Evolutionary conservation across 805 yeast species (phyloP).

Genomic region (Danielozyma ontarioensis): DNA sequence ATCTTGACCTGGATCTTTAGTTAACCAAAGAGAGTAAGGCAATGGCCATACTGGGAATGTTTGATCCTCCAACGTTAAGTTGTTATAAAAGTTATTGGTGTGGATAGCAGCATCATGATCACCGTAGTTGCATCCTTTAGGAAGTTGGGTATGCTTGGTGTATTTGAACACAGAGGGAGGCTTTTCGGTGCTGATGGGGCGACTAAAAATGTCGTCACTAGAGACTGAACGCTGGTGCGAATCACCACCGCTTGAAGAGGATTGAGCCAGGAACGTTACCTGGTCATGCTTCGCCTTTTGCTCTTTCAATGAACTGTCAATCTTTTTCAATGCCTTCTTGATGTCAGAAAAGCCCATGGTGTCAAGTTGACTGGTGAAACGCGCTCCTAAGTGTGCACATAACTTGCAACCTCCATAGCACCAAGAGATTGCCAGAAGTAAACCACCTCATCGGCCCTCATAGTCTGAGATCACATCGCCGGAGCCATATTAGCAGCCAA

Average conservation of each 20-base stretch:
- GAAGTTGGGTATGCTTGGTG: conserved; percentile 27
- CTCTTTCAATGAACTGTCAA: conserved; percentile 4
- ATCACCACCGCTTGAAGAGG: neutral
- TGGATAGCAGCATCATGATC: conserved; percentile 43
- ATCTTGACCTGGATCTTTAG: conserved; percentile 41
- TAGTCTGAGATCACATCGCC: no score
- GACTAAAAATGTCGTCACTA: conserved; percentile 30
- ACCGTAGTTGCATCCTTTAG: conserved; percentile 24
- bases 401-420: no score
- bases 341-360: conserved; percentile 23
- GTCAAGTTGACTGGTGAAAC: neutral
- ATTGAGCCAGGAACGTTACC: neutral
- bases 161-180: conserved; percentile 41
- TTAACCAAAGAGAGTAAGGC: conserved; percentile 72
- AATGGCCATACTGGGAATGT: conserved; percentile 74
- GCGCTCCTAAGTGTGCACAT: neutral
- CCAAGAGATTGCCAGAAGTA: no score
- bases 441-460: no score
- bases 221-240: neutral
- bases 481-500: no score
- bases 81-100: conserved; percentile 77
- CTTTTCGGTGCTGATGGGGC: conserved; percentile 36
- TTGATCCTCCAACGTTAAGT: conserved; percentile 62
- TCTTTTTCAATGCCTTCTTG: conserved; percentile 17
- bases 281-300: neutral